Base-by-base conservation (phyloP, 495 filamentous ascomycete species). In the Corynascus novoguineensis region DNA sequence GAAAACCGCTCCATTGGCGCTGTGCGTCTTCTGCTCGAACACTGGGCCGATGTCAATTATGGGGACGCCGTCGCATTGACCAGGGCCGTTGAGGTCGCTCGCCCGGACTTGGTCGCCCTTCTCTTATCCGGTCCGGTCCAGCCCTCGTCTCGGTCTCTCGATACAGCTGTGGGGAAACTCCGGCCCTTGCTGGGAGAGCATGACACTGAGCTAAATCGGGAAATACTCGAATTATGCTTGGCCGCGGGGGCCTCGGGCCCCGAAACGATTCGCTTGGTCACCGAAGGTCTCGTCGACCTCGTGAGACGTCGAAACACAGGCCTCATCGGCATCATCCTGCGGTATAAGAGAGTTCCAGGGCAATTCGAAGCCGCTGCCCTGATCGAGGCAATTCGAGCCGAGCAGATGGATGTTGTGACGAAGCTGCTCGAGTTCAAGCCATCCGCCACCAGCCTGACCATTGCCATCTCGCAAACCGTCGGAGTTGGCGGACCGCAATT, bases 21-120 rank as follows among this genome's bases (percentile, higher is more conserved):
- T 5, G 50, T 61, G 0, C 42, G 42, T 17, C 44, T 68, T 2
- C 53, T 70, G 2, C 57, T 70, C 12, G 57, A 60, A 6, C 56
- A 58, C 25, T 66, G 67, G 60, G 67, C 59, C 12, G 67, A 70
- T 40, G 59, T 70, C 40, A 70, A 70, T 29, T 62, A 70, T 29
- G 53, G 65, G 2, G 46, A 60, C 32, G 67, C 56, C 11, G 35
- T 51, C 9, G 65, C 67, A 2, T 46, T 70, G 25, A 38, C 62
- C 14, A 41, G 47, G n/a, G 67, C 65, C 6, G 67, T 68, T 8
- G 65, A 68, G 22, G 48, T 57, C 3, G 50, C 42, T 5, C 59
- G 65, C 10, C 60, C 63, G 0, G 67, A 68, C 35, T 29, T 68
- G 9, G 67, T 70, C 11, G 54, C 56, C 6, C 37, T 53, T 1